A percentile compares a stretch with the other conserved stretches of the same genome.
Evolutionary conservation across 2,329 filamentous ascomycete species (phyloP).

Genomic region (Paradendryphiella salina): DNA sequence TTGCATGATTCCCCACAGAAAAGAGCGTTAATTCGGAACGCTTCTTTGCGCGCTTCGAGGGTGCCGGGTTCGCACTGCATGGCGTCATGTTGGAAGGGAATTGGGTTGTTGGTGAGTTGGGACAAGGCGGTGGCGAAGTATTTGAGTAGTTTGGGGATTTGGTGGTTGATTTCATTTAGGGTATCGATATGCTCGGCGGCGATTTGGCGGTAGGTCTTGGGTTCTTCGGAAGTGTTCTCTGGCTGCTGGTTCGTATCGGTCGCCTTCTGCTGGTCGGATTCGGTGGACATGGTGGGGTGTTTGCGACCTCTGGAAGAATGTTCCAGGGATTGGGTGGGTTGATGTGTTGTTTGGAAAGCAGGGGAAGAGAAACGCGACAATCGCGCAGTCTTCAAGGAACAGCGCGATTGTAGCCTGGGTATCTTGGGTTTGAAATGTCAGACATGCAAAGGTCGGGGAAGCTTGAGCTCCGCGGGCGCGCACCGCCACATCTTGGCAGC

Average conservation of each 20-base stretch:
- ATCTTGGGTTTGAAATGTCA: not conserved
- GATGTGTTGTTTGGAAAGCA: no score
- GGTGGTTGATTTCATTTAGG: conserved; percentile 35
- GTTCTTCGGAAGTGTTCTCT: conserved; percentile 10
- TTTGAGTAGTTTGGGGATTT: conserved; percentile 61
- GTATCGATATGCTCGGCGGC: conserved; percentile 41
- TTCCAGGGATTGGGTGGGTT: no score
- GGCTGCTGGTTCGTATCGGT: conserved; percentile 3
- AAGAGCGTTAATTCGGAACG: conserved; percentile 59
- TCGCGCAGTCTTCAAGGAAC: not conserved
- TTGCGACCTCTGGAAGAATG: not conserved
- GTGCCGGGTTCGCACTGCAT: conserved; percentile 31
- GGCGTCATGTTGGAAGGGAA: conserved; percentile 51
- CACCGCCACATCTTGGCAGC: conserved; percentile 23
- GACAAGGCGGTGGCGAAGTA: conserved; percentile 82
- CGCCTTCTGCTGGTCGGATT: conserved; percentile 5
- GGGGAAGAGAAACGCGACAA: not conserved
- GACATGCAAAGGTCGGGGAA: conserved; percentile 1
- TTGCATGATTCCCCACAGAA: conserved; percentile 74
- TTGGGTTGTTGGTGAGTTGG: conserved; percentile 53
- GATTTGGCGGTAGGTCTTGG: conserved; percentile 36
- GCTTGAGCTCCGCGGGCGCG: conserved; percentile 5
- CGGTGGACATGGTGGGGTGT: conserved; percentile 22
- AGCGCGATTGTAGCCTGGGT: not conserved
- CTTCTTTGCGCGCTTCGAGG: conserved; percentile 50